Percentiles rank a stretch among this genome's conserved stretches.
phyloP scores from a whole-genome alignment of 2,329 filamentous ascomycete species.

The Clonostachys rhizophaga region DNA sequence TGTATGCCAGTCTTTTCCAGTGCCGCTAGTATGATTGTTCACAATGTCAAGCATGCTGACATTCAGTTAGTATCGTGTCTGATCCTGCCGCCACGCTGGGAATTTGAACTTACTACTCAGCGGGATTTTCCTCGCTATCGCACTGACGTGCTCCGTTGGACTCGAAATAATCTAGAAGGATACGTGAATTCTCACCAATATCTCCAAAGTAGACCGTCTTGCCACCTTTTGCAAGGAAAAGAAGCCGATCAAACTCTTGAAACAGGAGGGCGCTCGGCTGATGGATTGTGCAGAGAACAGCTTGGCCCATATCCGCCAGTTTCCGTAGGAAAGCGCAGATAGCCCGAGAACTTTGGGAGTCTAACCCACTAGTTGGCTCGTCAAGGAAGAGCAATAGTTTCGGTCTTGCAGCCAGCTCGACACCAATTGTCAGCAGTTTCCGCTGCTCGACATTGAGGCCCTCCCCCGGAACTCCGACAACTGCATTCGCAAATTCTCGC shows the following conservation, averaged over 20 bases:
- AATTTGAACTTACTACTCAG: slow-evolving; percentile 46
- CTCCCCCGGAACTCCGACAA: slow-evolving; percentile 59
- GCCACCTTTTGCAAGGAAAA: slow-evolving; percentile 61
- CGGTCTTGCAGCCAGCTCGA: slow-evolving; percentile 81
- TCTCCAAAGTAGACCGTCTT: slow-evolving; percentile 67
- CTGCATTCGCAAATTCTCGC: slow-evolving; percentile 60
- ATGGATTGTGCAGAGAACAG: slow-evolving; percentile 50
- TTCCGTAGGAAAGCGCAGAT: slow-evolving; percentile 59
- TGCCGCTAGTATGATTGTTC: slow-evolving; percentile 29
- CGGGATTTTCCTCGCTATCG: slow-evolving; percentile 59
- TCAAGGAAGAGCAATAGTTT: slow-evolving; percentile 74
- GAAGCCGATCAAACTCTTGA: slow-evolving; percentile 52
- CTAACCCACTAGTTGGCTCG: slow-evolving; percentile 66
- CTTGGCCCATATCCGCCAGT: slow-evolving; percentile 49
- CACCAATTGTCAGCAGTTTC: slow-evolving; percentile 83
- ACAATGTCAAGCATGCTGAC: slow-evolving; percentile 50
- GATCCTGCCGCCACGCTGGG: no score
- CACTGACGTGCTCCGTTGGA: slow-evolving; percentile 57
- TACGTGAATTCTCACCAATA: slow-evolving; percentile 54
- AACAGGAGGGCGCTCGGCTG: slow-evolving; percentile 50
- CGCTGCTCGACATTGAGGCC: slow-evolving; percentile 61
- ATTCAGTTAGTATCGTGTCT: no score
- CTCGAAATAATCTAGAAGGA: slow-evolving; percentile 60
- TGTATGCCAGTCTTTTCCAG: slow-evolving; percentile 56
- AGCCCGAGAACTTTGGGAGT: slow-evolving; percentile 59